Percentiles rank a stretch among this genome's conserved stretches.
phyloP scores from a whole-genome alignment of 306 rosid genomes.

The Vicia faba region DNA sequence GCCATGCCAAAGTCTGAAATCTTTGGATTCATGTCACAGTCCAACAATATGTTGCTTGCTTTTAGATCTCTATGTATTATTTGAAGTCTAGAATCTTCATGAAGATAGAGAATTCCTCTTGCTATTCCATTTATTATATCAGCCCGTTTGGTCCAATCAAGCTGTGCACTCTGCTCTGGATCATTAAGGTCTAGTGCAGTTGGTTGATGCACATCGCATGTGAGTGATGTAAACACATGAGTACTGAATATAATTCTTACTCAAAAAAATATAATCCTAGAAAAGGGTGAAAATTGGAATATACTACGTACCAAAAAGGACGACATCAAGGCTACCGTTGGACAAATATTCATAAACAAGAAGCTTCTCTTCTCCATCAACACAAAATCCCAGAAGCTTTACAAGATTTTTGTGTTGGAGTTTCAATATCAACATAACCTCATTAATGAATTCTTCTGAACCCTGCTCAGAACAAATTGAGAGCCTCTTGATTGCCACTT shows the following conservation, averaged over 20 bases:
- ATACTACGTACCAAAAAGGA: constrained; percentile 51
- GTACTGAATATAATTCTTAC: not conserved
- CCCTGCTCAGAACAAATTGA: constrained; percentile 66
- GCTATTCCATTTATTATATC: constrained; percentile 51
- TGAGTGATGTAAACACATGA: no score
- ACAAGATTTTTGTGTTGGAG: constrained; percentile 81
- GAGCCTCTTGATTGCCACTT: constrained; percentile 74
- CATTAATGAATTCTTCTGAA: constrained; percentile 61
- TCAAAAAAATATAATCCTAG: not conserved
- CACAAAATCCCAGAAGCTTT: constrained; percentile 67
- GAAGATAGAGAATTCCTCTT: constrained; percentile 52
- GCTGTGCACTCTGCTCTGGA: constrained; percentile 35
- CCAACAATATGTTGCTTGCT: constrained; percentile 52
- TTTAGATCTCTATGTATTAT: constrained; percentile 55
- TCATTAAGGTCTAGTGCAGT: constrained; percentile 8
- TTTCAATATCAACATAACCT: constrained; percentile 56
- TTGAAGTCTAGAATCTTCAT: constrained; percentile 51
- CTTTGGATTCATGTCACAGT: constrained; percentile 49
- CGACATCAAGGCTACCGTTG: constrained; percentile 56
- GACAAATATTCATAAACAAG: constrained; percentile 72
- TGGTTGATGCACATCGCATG: not conserved
- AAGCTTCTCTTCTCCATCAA: constrained; percentile 60
- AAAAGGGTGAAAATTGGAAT: not conserved
- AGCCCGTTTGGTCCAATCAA: constrained; percentile 46
- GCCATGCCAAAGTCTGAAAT: constrained; percentile 66